A percentile compares a stretch with the other conserved stretches of the same genome.
Evolutionary conservation across 163 green algal genomes (phyloP).

Genomic region (Prototheca stagnorum): DNA sequence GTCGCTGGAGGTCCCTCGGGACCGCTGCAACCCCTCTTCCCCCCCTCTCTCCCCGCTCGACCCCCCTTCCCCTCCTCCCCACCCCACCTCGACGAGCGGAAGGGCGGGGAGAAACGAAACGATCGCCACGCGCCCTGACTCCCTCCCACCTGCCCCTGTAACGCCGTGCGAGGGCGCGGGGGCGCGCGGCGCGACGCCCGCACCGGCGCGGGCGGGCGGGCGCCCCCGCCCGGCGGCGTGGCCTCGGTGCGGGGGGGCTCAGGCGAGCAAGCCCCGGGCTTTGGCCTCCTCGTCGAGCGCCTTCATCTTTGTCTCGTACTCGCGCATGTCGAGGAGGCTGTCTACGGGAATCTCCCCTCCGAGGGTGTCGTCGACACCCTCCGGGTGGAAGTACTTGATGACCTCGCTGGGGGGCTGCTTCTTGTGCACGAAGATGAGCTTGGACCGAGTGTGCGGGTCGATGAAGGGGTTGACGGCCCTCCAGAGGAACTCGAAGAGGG

Average conservation of each 20-base stretch:
- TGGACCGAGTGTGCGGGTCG: slow-evolving; percentile 28
- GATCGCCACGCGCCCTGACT: no score
- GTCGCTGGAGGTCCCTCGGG: no score
- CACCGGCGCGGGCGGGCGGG: no score
- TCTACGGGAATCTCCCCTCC: not conserved
- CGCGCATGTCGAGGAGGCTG: not conserved
- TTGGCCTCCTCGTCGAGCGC: no score
- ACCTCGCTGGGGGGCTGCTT: not conserved
- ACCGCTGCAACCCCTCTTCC: no score
- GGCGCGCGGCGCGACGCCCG: no score
- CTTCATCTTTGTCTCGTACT: no score
- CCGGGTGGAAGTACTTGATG: not conserved
- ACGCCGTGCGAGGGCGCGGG: no score
- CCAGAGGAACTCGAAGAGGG: slow-evolving; percentile 43
- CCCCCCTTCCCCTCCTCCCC: not conserved
- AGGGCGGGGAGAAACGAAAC: not conserved
- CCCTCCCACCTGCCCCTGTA: no score
- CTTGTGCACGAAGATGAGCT: slow-evolving; percentile 26
- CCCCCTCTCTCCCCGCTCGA: not conserved
- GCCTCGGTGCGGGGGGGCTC: no score
- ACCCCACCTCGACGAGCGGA: not conserved
- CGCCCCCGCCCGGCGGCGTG: no score
- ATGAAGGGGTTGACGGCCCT: slow-evolving; percentile 29
- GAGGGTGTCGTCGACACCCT: not conserved
- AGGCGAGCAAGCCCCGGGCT: no score